These are phyloP conservation scores for Sporothrix globosa DNA, from an alignment of 2,329 filamentous ascomycete species.

Conservation along the genomic window DNA sequence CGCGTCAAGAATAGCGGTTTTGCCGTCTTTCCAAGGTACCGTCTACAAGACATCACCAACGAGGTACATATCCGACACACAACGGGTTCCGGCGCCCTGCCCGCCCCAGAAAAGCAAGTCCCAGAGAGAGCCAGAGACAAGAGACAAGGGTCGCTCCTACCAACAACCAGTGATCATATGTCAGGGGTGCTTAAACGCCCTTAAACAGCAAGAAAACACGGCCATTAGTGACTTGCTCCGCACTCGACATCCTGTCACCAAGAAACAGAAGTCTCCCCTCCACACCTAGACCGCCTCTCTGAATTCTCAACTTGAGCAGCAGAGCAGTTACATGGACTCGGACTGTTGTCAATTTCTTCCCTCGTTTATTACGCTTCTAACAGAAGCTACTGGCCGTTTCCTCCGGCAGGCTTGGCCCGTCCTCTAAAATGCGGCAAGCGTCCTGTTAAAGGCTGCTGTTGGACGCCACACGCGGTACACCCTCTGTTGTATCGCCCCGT, in stretches of 20 bases:
- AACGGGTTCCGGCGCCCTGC: background rate
- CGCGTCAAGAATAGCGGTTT: background rate
- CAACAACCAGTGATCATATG: background rate
- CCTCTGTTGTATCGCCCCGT: too few species aligned
- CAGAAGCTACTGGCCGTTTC: too few species aligned
- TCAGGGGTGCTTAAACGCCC: background rate
- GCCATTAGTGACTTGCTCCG: conserved; percentile 20
- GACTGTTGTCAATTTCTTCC: too few species aligned
- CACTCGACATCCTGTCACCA: background rate
- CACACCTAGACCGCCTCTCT: background rate
- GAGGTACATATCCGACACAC: background rate
- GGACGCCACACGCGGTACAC: too few species aligned
- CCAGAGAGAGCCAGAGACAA: background rate
- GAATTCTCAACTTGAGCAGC: too few species aligned
- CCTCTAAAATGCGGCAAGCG: too few species aligned
- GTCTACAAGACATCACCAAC: background rate
- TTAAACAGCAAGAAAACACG: too few species aligned
- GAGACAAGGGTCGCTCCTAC: conserved; percentile 5
- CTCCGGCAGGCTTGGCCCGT: too few species aligned
- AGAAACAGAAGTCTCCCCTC: background rate
- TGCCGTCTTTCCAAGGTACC: background rate
- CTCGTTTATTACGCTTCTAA: too few species aligned
- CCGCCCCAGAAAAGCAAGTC: conserved; percentile 1
- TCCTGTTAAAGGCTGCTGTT: too few species aligned
- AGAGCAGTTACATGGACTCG: too few species aligned